A percentile compares a stretch with the other conserved stretches of the same genome.
Evolutionary conservation across 2,329 filamentous ascomycete species (phyloP).

Genomic region (Colletotrichum navitas): DNA sequence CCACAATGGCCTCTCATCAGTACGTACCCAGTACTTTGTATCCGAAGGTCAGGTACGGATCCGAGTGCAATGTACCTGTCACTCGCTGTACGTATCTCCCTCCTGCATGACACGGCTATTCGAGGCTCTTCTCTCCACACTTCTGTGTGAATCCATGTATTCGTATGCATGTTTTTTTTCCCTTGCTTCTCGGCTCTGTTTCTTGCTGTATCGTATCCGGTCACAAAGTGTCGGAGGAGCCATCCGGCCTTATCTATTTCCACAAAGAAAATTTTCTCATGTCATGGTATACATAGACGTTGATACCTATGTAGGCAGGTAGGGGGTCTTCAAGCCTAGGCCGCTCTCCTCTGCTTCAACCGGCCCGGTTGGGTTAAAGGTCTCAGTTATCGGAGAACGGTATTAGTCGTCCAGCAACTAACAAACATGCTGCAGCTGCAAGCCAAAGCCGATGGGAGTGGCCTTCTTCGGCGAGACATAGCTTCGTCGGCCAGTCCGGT

Average conservation of each 20-base stretch:
- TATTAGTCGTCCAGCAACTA: neutral
- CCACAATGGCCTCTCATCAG: conserved; percentile 12
- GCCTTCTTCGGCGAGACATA: conserved; percentile 11
- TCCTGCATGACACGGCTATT: conserved; percentile 35
- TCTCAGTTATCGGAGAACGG: conserved; percentile 19
- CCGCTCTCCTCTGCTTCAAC: neutral
- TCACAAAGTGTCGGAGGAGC: conserved; percentile 29
- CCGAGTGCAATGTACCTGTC: neutral
- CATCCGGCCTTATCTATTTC: conserved; percentile 18
- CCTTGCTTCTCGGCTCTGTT: conserved; percentile 10
- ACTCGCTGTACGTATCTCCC: conserved; percentile 15
- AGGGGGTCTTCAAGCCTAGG: neutral
- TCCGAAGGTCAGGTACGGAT: neutral
- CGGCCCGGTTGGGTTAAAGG: conserved; percentile 28
- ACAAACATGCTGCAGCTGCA: neutral
- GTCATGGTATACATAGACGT: neutral
- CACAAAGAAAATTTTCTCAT: conserved; percentile 4
- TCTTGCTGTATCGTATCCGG: conserved; percentile 18
- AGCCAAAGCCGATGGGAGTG: conserved; percentile 16
- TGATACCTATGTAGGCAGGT: neutral
- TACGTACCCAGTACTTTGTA: conserved; percentile 20
- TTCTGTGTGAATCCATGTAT: neutral
- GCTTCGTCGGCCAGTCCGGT: neutral
- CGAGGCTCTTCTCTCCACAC: conserved; percentile 40
- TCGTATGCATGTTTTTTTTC: neutral